phyloP scores from a whole-genome alignment of 2,329 filamentous ascomycete species.

The Monilinia laxa region DNA sequence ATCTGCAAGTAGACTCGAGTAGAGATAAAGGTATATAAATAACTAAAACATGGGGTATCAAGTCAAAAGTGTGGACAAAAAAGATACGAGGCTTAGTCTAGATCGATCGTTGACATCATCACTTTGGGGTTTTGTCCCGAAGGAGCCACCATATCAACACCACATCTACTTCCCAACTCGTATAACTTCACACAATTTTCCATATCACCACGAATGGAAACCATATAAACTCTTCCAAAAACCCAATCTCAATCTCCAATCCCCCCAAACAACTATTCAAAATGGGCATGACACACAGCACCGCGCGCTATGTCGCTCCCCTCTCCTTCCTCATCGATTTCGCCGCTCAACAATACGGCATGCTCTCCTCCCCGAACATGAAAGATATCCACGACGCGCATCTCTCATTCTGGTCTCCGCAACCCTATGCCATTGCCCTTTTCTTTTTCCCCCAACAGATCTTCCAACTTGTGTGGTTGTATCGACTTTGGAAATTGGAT shows the following conservation, averaged over 20 bases:
- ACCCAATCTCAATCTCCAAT: neutral
- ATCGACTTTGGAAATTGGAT: conserved; percentile 52
- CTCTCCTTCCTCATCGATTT: conserved; percentile 57
- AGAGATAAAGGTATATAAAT: no score
- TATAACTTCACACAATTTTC: no score
- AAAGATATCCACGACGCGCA: conserved; percentile 58
- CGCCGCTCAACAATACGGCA: conserved; percentile 58
- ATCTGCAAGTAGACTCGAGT: no score
- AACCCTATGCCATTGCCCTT: conserved; percentile 57
- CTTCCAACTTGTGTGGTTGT: conserved; percentile 58
- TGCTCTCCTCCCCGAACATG: conserved; percentile 57
- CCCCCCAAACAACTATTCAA: conserved; percentile 7
- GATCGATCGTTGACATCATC: conserved; percentile 9
- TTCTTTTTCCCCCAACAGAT: conserved; percentile 63
- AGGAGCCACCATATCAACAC: neutral
- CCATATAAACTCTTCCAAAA: neutral
- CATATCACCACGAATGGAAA: neutral
- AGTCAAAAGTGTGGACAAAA: neutral
- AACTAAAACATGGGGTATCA: conserved; percentile 8
- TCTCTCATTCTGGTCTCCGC: conserved; percentile 57
- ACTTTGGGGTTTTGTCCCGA: neutral
- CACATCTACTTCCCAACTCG: neutral
- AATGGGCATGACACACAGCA: conserved; percentile 55
- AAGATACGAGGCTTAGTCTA: no score
- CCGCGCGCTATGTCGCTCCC: conserved; percentile 54